Conservation (phyloP, 1,284 basidiomycete species). For the Cryptococcus floricola region DNA sequence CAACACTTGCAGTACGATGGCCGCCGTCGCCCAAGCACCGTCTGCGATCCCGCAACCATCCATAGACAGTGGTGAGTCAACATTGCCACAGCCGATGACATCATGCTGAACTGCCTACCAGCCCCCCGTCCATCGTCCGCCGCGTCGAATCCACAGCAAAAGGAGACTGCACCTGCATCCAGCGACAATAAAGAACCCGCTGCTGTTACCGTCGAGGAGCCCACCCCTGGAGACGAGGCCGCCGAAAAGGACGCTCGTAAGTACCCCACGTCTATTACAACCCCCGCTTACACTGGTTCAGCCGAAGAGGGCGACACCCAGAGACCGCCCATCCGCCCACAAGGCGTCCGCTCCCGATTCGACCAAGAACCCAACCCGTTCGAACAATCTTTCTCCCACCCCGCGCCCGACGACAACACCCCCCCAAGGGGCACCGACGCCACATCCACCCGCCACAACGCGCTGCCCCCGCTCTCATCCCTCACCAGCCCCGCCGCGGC, state of each 20-base stretch:
- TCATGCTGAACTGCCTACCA: not conserved
- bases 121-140: slow-evolving; percentile 15
- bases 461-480: slow-evolving; percentile 79
- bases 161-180: slow-evolving; percentile 5
- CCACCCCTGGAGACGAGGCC: slow-evolving; percentile 14
- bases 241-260: slow-evolving; percentile 11
- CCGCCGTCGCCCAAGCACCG: slow-evolving; percentile 15
- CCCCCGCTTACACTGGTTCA: not conserved
- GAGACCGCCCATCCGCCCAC: slow-evolving; percentile 39
- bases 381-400: slow-evolving; percentile 81
- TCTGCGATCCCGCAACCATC: not conserved
- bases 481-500: slow-evolving; percentile 70
- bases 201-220: slow-evolving; percentile 9
- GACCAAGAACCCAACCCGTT: slow-evolving; percentile 90
- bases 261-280: not conserved
- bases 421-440: slow-evolving; percentile 50
- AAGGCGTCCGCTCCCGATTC: slow-evolving; percentile 38
- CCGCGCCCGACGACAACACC: slow-evolving; percentile 52
- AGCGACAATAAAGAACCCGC: slow-evolving; percentile 2
- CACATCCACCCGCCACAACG: slow-evolving; percentile 47
- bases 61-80: not conserved
- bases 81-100: not conserved
- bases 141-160: slow-evolving; percentile 6
- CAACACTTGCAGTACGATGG: slow-evolving; percentile 2
- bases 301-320: slow-evolving; percentile 6